Evolutionary conservation across 805 yeast genomes (phyloP).

Genomic region (Hanseniaspora lachancei): DNA sequence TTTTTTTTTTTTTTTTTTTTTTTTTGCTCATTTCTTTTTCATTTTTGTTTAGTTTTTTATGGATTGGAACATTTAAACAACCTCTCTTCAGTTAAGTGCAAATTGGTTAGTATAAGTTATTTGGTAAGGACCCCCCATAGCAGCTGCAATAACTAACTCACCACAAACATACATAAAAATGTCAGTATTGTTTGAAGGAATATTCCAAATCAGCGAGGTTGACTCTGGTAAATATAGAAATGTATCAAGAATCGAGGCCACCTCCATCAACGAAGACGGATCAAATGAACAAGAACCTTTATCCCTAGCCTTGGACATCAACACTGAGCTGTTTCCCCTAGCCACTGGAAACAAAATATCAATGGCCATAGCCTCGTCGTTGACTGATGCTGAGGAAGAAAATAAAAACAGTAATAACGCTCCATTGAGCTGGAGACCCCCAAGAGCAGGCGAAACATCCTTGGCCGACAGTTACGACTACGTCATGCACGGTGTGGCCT

Average conservation of each 20-base stretch:
- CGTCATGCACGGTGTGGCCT: constrained; percentile 95
- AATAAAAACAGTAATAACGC: constrained; percentile 29
- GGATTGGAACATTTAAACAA: neutral
- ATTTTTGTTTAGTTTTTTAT: neutral
- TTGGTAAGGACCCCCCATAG: neutral
- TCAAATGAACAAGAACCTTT: constrained; percentile 58
- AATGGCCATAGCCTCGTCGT: constrained; percentile 68
- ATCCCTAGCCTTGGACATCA: constrained; percentile 58
- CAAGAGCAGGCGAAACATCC: constrained; percentile 68
- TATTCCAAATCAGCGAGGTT: constrained; percentile 70
- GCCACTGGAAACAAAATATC: constrained; percentile 64
- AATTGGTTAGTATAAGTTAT: too few relatives aligned
- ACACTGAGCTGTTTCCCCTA: constrained; percentile 85
- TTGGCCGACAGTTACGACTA: constrained; percentile 95
- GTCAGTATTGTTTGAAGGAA: constrained; percentile 74
- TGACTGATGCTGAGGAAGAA: constrained; percentile 40
- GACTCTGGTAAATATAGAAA: constrained; percentile 86
- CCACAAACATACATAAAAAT: neutral
- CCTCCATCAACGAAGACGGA: constrained; percentile 50
- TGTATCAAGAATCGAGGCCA: constrained; percentile 78
- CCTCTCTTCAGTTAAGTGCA: too few relatives aligned
- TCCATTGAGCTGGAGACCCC: constrained; percentile 36
- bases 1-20: neutral
- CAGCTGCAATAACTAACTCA: too few relatives aligned
- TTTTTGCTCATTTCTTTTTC: too few relatives aligned